A percentile compares a stretch with the other conserved stretches of the same genome.
phyloP scores from a whole-genome alignment of 2,329 filamentous ascomycete species.

The Seiridium unicorne region DNA sequence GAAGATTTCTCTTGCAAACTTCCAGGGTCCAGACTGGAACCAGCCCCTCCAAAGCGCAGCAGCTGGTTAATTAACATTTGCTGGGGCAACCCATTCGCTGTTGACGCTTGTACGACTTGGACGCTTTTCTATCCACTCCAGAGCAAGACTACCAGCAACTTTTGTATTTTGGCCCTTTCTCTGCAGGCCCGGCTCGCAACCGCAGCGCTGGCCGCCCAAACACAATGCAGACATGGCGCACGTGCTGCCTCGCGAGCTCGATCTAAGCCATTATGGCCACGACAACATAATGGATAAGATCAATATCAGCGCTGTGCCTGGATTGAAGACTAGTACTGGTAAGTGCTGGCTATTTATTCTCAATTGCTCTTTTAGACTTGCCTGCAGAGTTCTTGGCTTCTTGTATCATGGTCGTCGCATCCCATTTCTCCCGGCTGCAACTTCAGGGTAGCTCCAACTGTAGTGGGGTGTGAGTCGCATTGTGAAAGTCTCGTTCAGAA shows the following conservation, averaged over 20 bases:
- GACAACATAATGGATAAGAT: conserved; percentile 51
- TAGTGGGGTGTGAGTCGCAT: conserved; percentile 16
- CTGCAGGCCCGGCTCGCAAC: neutral
- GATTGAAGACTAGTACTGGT: conserved; percentile 60
- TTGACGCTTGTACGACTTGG: neutral
- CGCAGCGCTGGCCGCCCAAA: conserved; percentile 19
- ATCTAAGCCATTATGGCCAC: conserved; percentile 29
- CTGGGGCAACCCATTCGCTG: neutral
- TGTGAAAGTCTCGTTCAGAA: neutral
- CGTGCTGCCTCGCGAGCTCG: conserved; percentile 30
- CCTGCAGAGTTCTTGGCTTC: conserved; percentile 12
- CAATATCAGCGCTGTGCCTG: conserved; percentile 56
- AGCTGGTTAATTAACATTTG: neutral
- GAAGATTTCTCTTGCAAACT: neutral
- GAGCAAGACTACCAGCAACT: neutral
- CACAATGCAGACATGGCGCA: conserved; percentile 31
- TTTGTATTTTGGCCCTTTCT: neutral
- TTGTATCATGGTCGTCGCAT: conserved; percentile 14
- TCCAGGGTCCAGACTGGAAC: conserved; percentile 2
- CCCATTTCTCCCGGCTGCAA: conserved; percentile 7
- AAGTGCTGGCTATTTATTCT: conserved; percentile 29
- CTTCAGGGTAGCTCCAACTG: neutral
- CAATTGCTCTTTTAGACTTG: conserved; percentile 12
- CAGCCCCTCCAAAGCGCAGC: neutral
- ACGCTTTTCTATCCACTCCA: neutral